phyloP scores from a whole-genome alignment of 2,329 filamentous ascomycete genomes.

The Arachnomyces sp. region DNA sequence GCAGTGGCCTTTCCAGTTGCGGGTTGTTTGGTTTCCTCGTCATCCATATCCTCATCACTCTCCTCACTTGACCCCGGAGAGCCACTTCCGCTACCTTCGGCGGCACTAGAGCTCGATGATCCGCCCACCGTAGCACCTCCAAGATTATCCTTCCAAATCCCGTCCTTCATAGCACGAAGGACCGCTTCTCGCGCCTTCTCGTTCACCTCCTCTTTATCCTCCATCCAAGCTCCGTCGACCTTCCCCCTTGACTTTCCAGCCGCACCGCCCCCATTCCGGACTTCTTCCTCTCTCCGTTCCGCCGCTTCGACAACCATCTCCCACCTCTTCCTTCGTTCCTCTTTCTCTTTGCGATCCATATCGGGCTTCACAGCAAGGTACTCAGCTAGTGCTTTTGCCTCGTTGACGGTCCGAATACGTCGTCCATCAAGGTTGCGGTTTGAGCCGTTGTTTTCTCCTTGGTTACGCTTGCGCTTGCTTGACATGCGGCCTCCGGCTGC shows the following conservation, averaged over 20 bases:
- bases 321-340: conserved; percentile 73
- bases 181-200: conserved; percentile 77
- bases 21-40: conserved; percentile 21
- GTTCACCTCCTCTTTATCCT: conserved; percentile 83
- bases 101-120: conserved; percentile 31
- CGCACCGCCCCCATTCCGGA: conserved; percentile 65
- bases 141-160: conserved; percentile 37
- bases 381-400: conserved; percentile 90
- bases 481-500: conserved; percentile 98
- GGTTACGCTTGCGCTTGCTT: conserved; percentile 78
- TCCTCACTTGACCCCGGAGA: conserved; percentile 28
- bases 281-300: conserved; percentile 74
- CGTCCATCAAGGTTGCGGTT: conserved; percentile 90
- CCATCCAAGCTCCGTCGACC: conserved; percentile 86
- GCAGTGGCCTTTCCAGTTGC: conserved; percentile 19
- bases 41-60: conserved; percentile 33
- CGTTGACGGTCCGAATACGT: conserved; percentile 80
- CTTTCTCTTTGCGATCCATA: conserved; percentile 91
- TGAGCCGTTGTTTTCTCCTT: conserved; percentile 77
- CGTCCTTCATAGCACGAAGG: conserved; percentile 62
- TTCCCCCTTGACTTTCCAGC: conserved; percentile 50
- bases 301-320: conserved; percentile 79
- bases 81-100: conserved; percentile 27
- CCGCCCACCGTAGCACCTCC: conserved; percentile 28
- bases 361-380: conserved; percentile 94